Conservation (phyloP, 169 alveolate species). For the Cryptosporidium ubiquitum region DNA sequence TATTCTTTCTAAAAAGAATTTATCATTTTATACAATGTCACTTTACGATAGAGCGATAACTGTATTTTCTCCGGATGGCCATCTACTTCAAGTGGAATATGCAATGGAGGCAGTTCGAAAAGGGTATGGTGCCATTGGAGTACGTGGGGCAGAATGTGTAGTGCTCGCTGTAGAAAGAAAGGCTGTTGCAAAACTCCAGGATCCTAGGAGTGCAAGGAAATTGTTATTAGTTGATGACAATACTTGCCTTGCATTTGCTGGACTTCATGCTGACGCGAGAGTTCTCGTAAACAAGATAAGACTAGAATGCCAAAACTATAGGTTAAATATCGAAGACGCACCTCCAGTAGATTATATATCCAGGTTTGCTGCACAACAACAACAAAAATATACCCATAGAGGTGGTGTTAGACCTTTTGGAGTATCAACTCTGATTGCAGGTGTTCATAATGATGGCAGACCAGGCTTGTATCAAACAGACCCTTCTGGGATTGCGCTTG, state of each 20-base stretch:
- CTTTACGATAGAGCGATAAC: constrained; percentile 99
- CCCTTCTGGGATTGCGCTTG: constrained; percentile 97
- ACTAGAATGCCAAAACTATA: constrained; percentile 95
- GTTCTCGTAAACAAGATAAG: constrained; percentile 93
- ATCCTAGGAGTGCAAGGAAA: constrained; percentile 90
- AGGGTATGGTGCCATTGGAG: constrained; percentile 97
- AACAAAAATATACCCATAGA: constrained; percentile 95
- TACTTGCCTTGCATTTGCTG: constrained; percentile 96
- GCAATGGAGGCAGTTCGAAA: constrained; percentile 98
- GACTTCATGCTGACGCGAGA: constrained; percentile 99
- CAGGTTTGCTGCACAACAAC: constrained; percentile 92
- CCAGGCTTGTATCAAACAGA: constrained; percentile 96
- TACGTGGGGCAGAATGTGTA: constrained; percentile 93
- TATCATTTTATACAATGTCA: constrained; percentile 71
- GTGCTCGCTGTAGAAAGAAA: constrained; percentile 98
- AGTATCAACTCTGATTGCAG: constrained; percentile 94
- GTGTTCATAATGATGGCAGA: constrained; percentile 89
- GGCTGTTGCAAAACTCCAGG: constrained; percentile 94
- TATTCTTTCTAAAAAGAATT: neutral
- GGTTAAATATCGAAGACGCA: constrained; percentile 94
- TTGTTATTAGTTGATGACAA: constrained; percentile 93
- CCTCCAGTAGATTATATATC: constrained; percentile 97
- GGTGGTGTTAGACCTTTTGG: constrained; percentile 99
- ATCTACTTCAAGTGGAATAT: constrained; percentile 97
- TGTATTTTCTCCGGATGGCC: constrained; percentile 99